These are phyloP conservation scores for Trametes elegans DNA, from an alignment of 768 basidiomycete genomes.

Conservation along the genomic window DNA sequence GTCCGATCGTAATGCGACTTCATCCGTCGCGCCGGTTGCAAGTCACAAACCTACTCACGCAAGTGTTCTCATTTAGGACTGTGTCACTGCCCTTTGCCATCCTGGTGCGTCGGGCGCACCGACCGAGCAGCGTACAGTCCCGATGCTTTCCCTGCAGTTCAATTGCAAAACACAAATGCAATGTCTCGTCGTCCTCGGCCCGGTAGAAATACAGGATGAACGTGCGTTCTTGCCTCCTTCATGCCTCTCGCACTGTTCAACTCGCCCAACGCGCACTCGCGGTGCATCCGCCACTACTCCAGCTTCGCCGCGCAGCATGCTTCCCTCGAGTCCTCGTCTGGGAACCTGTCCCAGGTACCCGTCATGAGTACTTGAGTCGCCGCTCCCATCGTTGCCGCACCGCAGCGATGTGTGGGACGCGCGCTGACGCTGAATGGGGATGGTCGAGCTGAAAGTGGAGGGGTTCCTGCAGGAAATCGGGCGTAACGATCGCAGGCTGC, in stretches of 20 bases:
- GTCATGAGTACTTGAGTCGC: neutral
- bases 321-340: slow-evolving; percentile 5
- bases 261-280: slow-evolving; percentile 11
- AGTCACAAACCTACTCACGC: too few relatives aligned
- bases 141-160: too few relatives aligned
- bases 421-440: too few relatives aligned
- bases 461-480: neutral
- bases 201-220: neutral
- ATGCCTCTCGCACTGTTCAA: neutral
- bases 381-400: neutral
- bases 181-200: neutral
- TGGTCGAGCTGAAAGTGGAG: neutral
- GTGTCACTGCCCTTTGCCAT: neutral
- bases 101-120: neutral
- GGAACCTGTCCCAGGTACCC: neutral
- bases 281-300: slow-evolving; percentile 9
- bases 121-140: neutral
- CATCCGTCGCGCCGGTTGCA: too few relatives aligned
- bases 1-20: too few relatives aligned
- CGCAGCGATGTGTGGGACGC: neutral
- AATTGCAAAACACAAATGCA: too few relatives aligned
- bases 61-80: too few relatives aligned
- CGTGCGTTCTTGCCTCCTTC: neutral
- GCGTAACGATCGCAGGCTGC: neutral
- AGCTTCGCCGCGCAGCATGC: slow-evolving; percentile 2